Evolutionary conservation across 257 asterid genomes (phyloP).

Genomic region (Penstemon barbatus): DNA sequence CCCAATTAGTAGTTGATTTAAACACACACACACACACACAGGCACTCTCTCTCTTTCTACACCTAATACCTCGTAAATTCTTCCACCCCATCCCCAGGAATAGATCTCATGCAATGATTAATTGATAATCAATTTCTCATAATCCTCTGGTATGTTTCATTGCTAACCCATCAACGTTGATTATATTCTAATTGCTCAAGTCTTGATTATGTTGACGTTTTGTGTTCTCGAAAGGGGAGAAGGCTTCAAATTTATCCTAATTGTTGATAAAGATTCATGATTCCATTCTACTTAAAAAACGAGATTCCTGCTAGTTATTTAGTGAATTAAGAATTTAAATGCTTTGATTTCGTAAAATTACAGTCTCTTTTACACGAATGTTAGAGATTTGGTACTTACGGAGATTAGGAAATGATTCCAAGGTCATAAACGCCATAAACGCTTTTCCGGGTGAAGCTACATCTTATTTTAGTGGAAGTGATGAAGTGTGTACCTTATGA

Average conservation of each 20-base stretch:
- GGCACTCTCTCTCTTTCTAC: background rate
- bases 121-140: no score
- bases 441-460: background rate
- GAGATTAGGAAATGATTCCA: background rate
- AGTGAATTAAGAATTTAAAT: slow-evolving; percentile 24
- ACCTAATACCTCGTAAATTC: no score
- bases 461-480: background rate
- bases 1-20: background rate
- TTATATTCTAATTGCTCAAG: slow-evolving; percentile 4
- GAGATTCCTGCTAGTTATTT: slow-evolving; percentile 3
- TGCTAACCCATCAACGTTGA: background rate
- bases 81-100: no score
- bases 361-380: slow-evolving; percentile 2
- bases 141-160: no score
- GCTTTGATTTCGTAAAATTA: slow-evolving; percentile 2
- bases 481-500: background rate
- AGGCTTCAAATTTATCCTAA: background rate
- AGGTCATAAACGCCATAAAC: background rate
- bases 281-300: background rate
- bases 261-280: background rate
- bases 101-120: no score
- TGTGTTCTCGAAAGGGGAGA: background rate
- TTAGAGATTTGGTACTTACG: background rate
- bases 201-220: background rate
- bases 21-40: background rate